A percentile compares a stretch with the other conserved stretches of the same genome.
These are phyloP conservation scores for Epichloe brachyelytri DNA, from an alignment of 2,329 filamentous ascomycete species.

Conservation along the genomic window DNA sequence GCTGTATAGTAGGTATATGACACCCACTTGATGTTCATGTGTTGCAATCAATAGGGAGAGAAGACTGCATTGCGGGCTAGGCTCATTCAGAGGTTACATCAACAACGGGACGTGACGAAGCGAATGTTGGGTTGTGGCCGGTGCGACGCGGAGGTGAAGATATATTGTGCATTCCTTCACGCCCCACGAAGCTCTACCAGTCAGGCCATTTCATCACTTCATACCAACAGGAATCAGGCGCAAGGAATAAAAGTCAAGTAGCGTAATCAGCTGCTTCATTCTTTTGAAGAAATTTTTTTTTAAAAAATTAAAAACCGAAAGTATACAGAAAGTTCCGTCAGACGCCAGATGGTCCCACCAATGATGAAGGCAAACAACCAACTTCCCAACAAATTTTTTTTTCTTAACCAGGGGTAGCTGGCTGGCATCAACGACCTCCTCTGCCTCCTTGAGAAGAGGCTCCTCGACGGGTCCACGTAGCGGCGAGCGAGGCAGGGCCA, in stretches of 20 bases:
- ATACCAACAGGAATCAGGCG: constrained; percentile 1
- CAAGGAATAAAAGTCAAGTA: constrained; percentile 6
- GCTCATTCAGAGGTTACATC: no score
- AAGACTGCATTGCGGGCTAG: no score
- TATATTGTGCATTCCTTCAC: no score
- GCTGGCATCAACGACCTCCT: constrained; percentile 90
- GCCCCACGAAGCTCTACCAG: background rate
- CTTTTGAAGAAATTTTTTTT: background rate
- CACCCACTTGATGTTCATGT: no score
- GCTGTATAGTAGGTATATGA: no score
- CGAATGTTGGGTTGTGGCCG: no score
- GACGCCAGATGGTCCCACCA: constrained; percentile 7
- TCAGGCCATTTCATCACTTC: constrained; percentile 29
- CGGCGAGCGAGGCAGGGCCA: constrained; percentile 90
- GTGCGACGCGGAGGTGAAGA: no score
- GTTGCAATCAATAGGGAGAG: no score
- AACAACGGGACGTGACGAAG: no score
- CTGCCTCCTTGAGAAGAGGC: constrained; percentile 64
- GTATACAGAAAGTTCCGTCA: constrained; percentile 6
- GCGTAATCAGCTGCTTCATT: constrained; percentile 2
- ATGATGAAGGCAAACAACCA: background rate
- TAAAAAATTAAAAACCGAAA: constrained; percentile 2
- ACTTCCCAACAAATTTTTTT: background rate
- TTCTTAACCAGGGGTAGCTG: constrained; percentile 79
- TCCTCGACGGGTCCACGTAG: constrained; percentile 64